Conservation (phyloP, 2,329 filamentous ascomycete genomes). For the Rhytidhysteron rufulum region DNA sequence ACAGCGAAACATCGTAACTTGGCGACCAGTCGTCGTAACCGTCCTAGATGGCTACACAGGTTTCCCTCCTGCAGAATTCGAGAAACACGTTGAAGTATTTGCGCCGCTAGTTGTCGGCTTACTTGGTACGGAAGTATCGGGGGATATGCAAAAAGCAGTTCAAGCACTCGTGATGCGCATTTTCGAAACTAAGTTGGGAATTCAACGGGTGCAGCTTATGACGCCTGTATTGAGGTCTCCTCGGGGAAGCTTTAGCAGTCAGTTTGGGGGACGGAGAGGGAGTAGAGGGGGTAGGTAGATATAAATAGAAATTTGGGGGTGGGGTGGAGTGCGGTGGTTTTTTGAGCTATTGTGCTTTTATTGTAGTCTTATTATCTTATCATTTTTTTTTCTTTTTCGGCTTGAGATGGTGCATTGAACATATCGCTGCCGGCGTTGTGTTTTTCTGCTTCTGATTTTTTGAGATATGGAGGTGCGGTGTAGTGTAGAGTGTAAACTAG, state of each 20-base stretch:
- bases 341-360: too few species aligned
- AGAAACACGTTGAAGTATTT: constrained; percentile 74
- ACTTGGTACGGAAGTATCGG: constrained; percentile 73
- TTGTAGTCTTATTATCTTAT: too few species aligned
- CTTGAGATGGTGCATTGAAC: too few species aligned
- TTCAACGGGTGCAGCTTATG: constrained; percentile 21
- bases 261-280: neutral
- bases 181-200: constrained; percentile 56
- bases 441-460: too few species aligned
- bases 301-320: neutral
- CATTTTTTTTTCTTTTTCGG: too few species aligned
- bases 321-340: too few species aligned
- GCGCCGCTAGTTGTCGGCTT: constrained; percentile 84
- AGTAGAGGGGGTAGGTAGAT: constrained; percentile 4
- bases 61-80: constrained; percentile 78
- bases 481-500: too few species aligned
- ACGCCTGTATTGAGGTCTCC: constrained; percentile 16
- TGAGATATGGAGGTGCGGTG: too few species aligned
- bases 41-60: constrained; percentile 88
- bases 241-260: constrained; percentile 1
- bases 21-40: constrained; percentile 94
- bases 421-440: too few species aligned
- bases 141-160: constrained; percentile 73
- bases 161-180: constrained; percentile 75
- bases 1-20: constrained; percentile 93